These are phyloP conservation scores for Rhamnella rubrinervis DNA, from an alignment of 331 rosid genomes.

Conservation along the genomic window DNA sequence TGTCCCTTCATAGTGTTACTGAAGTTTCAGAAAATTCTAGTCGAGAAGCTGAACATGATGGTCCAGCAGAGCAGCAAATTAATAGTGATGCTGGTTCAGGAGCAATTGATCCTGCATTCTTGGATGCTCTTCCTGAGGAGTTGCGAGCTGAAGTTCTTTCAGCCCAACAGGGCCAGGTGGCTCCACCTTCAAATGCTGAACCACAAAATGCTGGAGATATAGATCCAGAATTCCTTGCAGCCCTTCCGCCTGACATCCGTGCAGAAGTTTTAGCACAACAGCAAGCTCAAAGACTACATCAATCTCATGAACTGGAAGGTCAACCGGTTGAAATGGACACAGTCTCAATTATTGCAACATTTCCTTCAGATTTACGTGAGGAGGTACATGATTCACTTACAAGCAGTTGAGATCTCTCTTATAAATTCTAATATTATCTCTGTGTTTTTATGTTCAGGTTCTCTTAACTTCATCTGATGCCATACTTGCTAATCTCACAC, in stretches of 20 bases:
- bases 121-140: slow-evolving; percentile 99
- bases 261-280: slow-evolving; percentile 99
- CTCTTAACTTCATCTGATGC: slow-evolving; percentile 97
- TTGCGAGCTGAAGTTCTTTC: slow-evolving; percentile 99
- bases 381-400: slow-evolving; percentile 52
- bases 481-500: slow-evolving; percentile 93
- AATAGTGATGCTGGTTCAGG: slow-evolving; percentile 79
- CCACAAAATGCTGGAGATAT: slow-evolving; percentile 81
- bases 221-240: slow-evolving; percentile 99
- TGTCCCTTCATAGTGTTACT: slow-evolving; percentile 83
- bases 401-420: neutral
- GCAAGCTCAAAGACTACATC: slow-evolving; percentile 92
- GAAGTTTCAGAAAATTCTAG: slow-evolving; percentile 96
- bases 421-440: slow-evolving; percentile 8
- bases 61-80: slow-evolving; percentile 71
- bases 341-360: slow-evolving; percentile 97
- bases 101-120: slow-evolving; percentile 95
- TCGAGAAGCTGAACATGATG: slow-evolving; percentile 89
- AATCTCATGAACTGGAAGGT: slow-evolving; percentile 96
- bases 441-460: slow-evolving; percentile 53
- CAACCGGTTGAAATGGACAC: slow-evolving; percentile 99
- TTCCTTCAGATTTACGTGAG: slow-evolving; percentile 95
- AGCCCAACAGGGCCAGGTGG: slow-evolving; percentile 88
- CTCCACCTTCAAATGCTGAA: slow-evolving; percentile 67
- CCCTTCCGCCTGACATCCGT: slow-evolving; percentile 97